phyloP scores from a whole-genome alignment of 2,329 filamentous ascomycete genomes.

The Bipolaris zeicola region DNA sequence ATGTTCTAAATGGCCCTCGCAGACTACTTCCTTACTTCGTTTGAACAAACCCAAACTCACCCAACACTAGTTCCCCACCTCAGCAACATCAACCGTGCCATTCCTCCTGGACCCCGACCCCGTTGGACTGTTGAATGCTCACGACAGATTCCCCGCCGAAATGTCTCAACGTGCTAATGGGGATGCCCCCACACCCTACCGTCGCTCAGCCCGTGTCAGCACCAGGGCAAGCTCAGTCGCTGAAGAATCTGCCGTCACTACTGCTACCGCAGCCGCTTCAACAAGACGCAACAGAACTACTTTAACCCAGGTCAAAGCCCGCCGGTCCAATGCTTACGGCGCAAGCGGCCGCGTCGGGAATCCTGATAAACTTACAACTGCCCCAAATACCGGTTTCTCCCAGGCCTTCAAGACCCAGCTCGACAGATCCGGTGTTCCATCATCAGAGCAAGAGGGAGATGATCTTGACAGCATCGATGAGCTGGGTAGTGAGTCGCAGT shows the following conservation, averaged over 20 bases:
- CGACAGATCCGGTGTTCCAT: conserved; percentile 31
- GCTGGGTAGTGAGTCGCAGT: conserved; percentile 9
- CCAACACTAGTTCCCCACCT: not conserved
- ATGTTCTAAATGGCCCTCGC: not conserved
- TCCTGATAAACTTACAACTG: conserved; percentile 35
- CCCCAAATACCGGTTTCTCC: conserved; percentile 37
- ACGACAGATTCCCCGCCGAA: not conserved
- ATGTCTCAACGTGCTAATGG: conserved; percentile 33
- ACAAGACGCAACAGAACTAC: conserved; percentile 31
- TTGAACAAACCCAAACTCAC: conserved; percentile 9
- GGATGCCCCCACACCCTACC: conserved; percentile 34
- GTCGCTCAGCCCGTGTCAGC: conserved; percentile 38
- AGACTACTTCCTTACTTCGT: not conserved
- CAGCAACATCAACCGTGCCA: not conserved
- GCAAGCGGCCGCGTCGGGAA: conserved; percentile 40
- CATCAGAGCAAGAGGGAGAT: conserved; percentile 23
- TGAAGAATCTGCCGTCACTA: conserved; percentile 31
- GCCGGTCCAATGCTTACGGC: conserved; percentile 47
- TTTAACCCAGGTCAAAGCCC: conserved; percentile 39
- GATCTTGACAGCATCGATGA: conserved; percentile 23
- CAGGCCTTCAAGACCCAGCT: conserved; percentile 41
- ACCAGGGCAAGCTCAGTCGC: conserved; percentile 35
- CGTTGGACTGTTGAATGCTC: not conserved
- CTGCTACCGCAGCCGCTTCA: conserved; percentile 21
- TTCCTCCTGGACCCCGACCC: not conserved